phyloP scores from a whole-genome alignment of 305 asterid genomes.

The Solanum chacoense region DNA sequence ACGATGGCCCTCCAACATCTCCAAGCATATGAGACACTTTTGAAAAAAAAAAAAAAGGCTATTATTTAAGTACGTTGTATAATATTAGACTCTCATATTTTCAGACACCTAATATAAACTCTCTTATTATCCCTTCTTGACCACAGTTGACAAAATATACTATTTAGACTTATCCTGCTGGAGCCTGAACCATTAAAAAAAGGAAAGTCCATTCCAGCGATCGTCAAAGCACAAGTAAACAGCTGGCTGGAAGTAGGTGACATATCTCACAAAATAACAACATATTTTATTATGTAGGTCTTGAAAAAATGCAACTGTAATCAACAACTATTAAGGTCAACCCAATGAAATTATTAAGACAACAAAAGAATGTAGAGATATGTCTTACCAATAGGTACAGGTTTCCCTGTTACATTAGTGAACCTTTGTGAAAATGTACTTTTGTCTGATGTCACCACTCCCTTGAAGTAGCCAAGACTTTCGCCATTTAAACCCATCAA shows the following conservation, averaged over 20 bases:
- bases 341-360: neutral
- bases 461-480: slow-evolving; percentile 60
- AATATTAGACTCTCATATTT: neutral
- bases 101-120: neutral
- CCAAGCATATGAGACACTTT: neutral
- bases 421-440: slow-evolving; percentile 54
- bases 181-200: neutral
- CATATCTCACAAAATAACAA: neutral
- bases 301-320: neutral
- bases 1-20: neutral
- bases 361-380: neutral
- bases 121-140: neutral
- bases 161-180: neutral
- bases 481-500: slow-evolving; percentile 54
- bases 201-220: neutral
- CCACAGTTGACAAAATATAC: neutral
- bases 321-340: neutral
- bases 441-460: slow-evolving; percentile 82
- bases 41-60: neutral
- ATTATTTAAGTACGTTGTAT: neutral
- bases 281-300: neutral
- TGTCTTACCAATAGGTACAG: slow-evolving; percentile 64
- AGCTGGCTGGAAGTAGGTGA: neutral
- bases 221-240: neutral
- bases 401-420: slow-evolving; percentile 51